phyloP scores from a whole-genome alignment of 2,329 filamentous ascomycete genomes.

The Pseudogymnoascus sp. region DNA sequence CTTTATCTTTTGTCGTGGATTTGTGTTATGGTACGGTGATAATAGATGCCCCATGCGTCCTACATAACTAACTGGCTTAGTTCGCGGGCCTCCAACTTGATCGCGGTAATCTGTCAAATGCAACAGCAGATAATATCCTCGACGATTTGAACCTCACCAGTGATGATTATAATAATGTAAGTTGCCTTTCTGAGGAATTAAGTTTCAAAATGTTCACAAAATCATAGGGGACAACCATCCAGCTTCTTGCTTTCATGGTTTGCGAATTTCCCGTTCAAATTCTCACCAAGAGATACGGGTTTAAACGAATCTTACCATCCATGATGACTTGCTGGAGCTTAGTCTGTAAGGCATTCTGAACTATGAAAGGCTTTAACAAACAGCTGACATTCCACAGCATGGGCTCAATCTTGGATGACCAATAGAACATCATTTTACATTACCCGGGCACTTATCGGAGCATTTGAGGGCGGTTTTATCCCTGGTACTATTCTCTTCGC shows the following conservation, averaged over 20 bases:
- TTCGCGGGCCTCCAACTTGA: conserved; percentile 58
- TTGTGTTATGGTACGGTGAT: conserved; percentile 35
- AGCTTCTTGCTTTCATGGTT: conserved; percentile 43
- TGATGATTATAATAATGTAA: conserved; percentile 47
- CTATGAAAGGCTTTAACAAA: neutral
- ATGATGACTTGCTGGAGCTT: conserved; percentile 43
- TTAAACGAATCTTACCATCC: conserved; percentile 45
- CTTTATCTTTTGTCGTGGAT: conserved; percentile 34
- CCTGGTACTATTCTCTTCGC: conserved; percentile 55
- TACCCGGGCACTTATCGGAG: conserved; percentile 43
- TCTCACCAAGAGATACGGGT: conserved; percentile 48
- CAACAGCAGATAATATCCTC: conserved; percentile 53
- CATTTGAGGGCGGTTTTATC: conserved; percentile 49
- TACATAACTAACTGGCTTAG: conserved; percentile 31
- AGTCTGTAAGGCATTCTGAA: conserved; percentile 28
- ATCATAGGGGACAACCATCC: conserved; percentile 41
- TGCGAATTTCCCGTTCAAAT: conserved; percentile 52
- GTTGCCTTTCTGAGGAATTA: conserved; percentile 30
- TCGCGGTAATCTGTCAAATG: conserved; percentile 54
- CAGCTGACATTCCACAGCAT: conserved; percentile 31
- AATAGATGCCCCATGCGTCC: neutral
- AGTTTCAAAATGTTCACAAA: neutral
- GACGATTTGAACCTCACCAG: conserved; percentile 39
- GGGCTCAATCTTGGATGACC: conserved; percentile 43
- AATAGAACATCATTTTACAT: conserved; percentile 39